These are phyloP conservation scores for Mortierella antarctica DNA, from an alignment of 192 early-diverging fungal genomes.

Conservation along the genomic window DNA sequence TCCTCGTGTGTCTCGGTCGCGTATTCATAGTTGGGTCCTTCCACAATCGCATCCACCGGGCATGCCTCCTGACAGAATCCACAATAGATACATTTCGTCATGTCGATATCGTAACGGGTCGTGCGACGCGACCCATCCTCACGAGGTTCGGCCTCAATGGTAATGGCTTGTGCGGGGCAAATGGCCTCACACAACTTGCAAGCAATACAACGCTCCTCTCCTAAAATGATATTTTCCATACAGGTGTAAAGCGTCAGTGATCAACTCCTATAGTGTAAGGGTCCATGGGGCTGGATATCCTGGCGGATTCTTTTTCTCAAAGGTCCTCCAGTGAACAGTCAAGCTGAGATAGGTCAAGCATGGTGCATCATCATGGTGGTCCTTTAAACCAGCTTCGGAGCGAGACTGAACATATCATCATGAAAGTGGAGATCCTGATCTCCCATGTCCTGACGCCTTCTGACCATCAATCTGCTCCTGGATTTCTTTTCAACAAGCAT, in stretches of 20 bases:
- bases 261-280: too few relatives aligned
- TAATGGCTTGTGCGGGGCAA: constrained; percentile 99
- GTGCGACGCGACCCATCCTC: constrained; percentile 95
- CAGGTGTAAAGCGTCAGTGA: not conserved
- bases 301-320: too few relatives aligned
- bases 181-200: constrained; percentile 99
- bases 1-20: constrained; percentile 98
- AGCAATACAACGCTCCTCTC: constrained; percentile 98
- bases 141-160: constrained; percentile 96
- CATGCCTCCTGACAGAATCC: constrained; percentile 98
- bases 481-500: too few relatives aligned
- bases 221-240: constrained; percentile 46
- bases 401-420: too few relatives aligned
- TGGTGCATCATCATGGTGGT: too few relatives aligned
- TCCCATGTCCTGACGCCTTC: too few relatives aligned
- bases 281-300: too few relatives aligned
- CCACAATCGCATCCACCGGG: constrained; percentile 98
- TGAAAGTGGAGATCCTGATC: too few relatives aligned
- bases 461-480: too few relatives aligned
- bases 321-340: too few relatives aligned
- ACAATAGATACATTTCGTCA: constrained; percentile 99
- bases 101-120: constrained; percentile 98
- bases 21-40: constrained; percentile 96
- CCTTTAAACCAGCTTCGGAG: too few relatives aligned
- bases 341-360: too few relatives aligned